phyloP scores from a whole-genome alignment of 371 early-diverging fungal species.

The Mortierella polycephala region DNA sequence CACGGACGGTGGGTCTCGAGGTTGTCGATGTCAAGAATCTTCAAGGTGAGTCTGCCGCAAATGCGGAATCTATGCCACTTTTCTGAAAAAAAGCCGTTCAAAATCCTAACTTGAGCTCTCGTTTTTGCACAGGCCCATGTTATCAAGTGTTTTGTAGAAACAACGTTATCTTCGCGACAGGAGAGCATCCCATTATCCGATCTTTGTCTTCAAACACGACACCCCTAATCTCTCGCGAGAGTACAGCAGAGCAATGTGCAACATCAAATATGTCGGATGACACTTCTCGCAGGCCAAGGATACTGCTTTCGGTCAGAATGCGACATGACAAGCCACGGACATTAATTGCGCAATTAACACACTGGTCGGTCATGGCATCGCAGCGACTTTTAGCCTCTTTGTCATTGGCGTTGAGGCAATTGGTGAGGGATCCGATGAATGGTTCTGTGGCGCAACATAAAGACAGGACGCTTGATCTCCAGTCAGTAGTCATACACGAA shows the following conservation, averaged over 20 bases:
- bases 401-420: neutral
- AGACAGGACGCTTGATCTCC: neutral
- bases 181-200: conserved; percentile 21
- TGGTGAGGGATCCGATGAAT: neutral
- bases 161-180: conserved; percentile 18
- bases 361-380: neutral
- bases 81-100: neutral
- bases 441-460: neutral
- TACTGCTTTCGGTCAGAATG: conserved; percentile 39
- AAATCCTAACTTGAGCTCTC: no score
- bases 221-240: conserved; percentile 26
- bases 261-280: conserved; percentile 8
- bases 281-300: conserved; percentile 11
- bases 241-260: conserved; percentile 1
- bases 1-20: conserved; percentile 33
- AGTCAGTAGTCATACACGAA: conserved; percentile 23
- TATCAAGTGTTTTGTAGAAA: conserved; percentile 20
- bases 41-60: conserved; percentile 10
- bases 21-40: neutral
- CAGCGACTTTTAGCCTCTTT: conserved; percentile 2
- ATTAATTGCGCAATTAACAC: neutral
- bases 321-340: conserved; percentile 1
- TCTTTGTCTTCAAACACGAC: conserved; percentile 15
- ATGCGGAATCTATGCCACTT: neutral
- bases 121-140: conserved; percentile 1